Percentiles rank a stretch among this genome's conserved stretches.
Conservation (phyloP, 345 rosid species). For the Eutrema japonicum region DNA sequence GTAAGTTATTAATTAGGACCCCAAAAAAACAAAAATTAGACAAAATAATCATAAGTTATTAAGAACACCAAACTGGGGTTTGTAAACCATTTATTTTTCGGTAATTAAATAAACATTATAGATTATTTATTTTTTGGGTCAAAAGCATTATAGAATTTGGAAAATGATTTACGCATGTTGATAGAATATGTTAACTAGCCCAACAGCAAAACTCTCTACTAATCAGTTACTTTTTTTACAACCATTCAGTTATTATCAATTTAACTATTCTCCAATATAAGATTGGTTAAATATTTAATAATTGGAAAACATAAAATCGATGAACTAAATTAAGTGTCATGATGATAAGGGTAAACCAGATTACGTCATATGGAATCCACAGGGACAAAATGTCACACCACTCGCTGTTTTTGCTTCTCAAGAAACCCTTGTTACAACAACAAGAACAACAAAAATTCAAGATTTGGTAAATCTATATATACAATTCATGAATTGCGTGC, state of each 20-base stretch:
- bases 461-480: conserved; percentile 39
- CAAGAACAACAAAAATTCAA: not conserved
- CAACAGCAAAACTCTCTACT: not conserved
- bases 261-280: no score
- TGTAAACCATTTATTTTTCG: not conserved
- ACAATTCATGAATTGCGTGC: conserved; percentile 41
- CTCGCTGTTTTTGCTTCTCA: conserved; percentile 26
- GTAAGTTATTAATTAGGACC: no score
- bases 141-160: no score
- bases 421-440: not conserved
- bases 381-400: conserved; percentile 20
- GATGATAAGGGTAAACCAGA: conserved; percentile 13
- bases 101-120: not conserved
- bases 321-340: conserved; percentile 6
- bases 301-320: no score
- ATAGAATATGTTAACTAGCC: not conserved
- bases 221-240: not conserved
- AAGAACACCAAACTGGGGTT: not conserved
- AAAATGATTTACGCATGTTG: not conserved
- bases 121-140: not conserved
- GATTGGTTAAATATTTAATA: no score
- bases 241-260: not conserved
- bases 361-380: conserved; percentile 30
- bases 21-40: no score
- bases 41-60: no score